Conservation (phyloP, 2,329 filamentous ascomycete species). For the Didymella pinodella region DNA sequence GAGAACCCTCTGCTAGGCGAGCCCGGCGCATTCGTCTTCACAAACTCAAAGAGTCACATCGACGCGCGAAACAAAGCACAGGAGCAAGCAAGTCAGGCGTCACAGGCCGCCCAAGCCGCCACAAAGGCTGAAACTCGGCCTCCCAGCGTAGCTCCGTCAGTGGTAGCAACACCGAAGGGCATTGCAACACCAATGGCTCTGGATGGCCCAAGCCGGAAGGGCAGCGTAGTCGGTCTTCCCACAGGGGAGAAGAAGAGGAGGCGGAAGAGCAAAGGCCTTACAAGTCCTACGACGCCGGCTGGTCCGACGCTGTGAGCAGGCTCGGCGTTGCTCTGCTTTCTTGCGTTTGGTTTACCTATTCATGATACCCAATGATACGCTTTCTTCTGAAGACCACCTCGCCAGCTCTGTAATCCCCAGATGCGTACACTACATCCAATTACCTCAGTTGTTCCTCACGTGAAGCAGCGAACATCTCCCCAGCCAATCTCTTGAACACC, state of each 20-base stretch:
- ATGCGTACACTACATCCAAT: neutral
- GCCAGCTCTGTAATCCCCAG: neutral
- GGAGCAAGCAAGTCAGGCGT: conserved; percentile 33
- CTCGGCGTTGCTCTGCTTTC: neutral
- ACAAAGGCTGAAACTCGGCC: conserved; percentile 33
- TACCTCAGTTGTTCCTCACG: neutral
- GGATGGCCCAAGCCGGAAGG: conserved; percentile 35
- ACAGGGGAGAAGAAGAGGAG: conserved; percentile 45
- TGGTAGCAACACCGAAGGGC: conserved; percentile 41
- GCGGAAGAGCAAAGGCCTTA: conserved; percentile 50
- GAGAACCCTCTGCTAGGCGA: conserved; percentile 69
- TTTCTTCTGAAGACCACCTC: neutral
- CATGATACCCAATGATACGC: neutral
- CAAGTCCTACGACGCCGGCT: conserved; percentile 45
- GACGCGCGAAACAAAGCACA: conserved; percentile 52
- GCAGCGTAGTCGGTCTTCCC: conserved; percentile 37
- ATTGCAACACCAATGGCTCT: conserved; percentile 27
- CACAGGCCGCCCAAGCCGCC: conserved; percentile 24
- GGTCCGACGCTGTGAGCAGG: conserved; percentile 16
- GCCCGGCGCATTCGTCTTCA: conserved; percentile 68
- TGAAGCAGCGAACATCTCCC: neutral
- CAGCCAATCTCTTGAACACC: neutral
- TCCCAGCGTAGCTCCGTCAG: conserved; percentile 39
- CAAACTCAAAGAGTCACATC: conserved; percentile 54
- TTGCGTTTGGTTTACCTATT: neutral